Conservation (phyloP, 2,329 filamentous ascomycete species). For the Pezicula carpinea region DNA sequence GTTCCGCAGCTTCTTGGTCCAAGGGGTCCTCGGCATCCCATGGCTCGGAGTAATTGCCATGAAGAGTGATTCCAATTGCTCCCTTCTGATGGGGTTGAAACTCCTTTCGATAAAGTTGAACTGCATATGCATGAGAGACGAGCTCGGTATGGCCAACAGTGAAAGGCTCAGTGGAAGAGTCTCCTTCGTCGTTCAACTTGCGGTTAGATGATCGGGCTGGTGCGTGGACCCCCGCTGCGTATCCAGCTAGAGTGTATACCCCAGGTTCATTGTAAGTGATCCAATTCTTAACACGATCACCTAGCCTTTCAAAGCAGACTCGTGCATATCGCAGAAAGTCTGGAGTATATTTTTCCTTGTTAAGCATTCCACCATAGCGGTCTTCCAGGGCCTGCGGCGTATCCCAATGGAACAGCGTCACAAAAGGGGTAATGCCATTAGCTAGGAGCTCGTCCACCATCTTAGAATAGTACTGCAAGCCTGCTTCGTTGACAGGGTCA, state of each 20-base stretch:
- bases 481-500: constrained; percentile 74
- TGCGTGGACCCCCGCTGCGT: constrained; percentile 70
- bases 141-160: constrained; percentile 75
- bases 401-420: constrained; percentile 86
- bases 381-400: constrained; percentile 73
- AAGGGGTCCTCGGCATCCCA: constrained; percentile 72
- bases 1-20: constrained; percentile 68
- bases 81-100: constrained; percentile 69
- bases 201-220: constrained; percentile 76
- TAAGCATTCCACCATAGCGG: constrained; percentile 74
- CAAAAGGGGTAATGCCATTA: constrained; percentile 71
- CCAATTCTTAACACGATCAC: constrained; percentile 74
- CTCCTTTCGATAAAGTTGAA: constrained; percentile 75
- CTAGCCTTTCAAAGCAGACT: constrained; percentile 66
- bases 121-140: constrained; percentile 73
- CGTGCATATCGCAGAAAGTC: constrained; percentile 78
- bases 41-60: constrained; percentile 61
- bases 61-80: constrained; percentile 79
- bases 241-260: constrained; percentile 76
- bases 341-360: constrained; percentile 72
- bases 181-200: constrained; percentile 61
- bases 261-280: constrained; percentile 87
- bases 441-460: constrained; percentile 72
- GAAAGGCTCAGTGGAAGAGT: constrained; percentile 74
- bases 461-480: constrained; percentile 70